Percentiles rank a stretch among this genome's conserved stretches.
Conservation (phyloP, 805 yeast species). For the Metschnikowia dekortorum region DNA sequence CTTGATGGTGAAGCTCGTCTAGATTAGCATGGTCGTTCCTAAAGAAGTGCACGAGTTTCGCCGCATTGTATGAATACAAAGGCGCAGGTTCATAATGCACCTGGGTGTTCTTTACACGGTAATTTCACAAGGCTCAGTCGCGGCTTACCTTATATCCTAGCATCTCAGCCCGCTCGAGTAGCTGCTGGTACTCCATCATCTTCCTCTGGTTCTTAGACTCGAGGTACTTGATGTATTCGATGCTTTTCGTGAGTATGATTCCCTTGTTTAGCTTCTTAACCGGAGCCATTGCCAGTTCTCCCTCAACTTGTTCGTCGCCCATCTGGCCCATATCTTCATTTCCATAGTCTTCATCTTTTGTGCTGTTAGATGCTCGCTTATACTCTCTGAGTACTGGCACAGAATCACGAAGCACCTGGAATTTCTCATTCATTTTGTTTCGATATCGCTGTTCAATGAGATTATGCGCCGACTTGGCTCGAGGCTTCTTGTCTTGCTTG, state of each 20-base stretch:
- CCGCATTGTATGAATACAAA: neutral
- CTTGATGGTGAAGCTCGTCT: neutral
- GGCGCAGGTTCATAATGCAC: neutral
- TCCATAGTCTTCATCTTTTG: conserved; percentile 7
- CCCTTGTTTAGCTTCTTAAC: conserved; percentile 76
- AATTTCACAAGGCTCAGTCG: neutral
- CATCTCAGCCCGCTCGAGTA: conserved; percentile 35
- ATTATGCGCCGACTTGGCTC: conserved; percentile 35
- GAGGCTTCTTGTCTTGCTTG: conserved; percentile 13
- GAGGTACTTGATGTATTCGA: conserved; percentile 73
- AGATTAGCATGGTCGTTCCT: neutral
- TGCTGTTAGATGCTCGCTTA: conserved; percentile 8
- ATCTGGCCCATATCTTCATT: conserved; percentile 6
- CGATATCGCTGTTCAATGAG: conserved; percentile 42
- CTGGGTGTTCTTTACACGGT: neutral
- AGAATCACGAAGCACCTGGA: conserved; percentile 32
- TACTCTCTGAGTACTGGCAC: conserved; percentile 37
- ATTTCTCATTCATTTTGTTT: conserved; percentile 40
- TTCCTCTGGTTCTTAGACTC: conserved; percentile 55
- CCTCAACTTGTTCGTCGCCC: conserved; percentile 30
- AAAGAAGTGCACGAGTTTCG: neutral
- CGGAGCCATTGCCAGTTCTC: conserved; percentile 54
- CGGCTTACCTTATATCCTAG: conserved; percentile 21
- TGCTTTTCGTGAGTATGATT: conserved; percentile 69
- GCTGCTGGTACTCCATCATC: conserved; percentile 48